Evolutionary conservation across 208 protist species (phyloP), one percentile per base, ranked within the genome.

Genomic region (Eutreptiella sp.): DNA sequence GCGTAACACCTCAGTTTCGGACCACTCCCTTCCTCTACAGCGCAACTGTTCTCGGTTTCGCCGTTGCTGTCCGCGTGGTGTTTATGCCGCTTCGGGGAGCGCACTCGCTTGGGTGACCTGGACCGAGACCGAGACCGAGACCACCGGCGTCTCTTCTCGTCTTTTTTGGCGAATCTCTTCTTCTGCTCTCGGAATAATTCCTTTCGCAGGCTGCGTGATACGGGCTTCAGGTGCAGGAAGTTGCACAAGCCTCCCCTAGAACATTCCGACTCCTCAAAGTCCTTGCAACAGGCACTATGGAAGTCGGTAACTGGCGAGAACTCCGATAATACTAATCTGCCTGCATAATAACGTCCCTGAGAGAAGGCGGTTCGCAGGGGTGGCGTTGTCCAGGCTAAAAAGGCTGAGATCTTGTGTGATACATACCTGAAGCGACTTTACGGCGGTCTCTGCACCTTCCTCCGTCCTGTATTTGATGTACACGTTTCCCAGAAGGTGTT

Each of bases 251-350:
- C 76, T 3, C 90, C 92, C 32, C 92, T 83, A 23, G 55, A 58
- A 75, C 96, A 99, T 19, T 77, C 71, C 41, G 75, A 75, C 62
- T 94, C 87, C 32, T 96, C 81, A 59, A 94, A 94, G 64, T 97
- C 89, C 60, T 93, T 87, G 81, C 96, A 99, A 70, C 89, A 88
- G 38, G 94, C 93, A 66, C 97, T 93, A 0, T 80, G 80, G 63
- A 99, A 98, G 76, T 99, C 94, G 21, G 85, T 96, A 1, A 99
- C 94, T 1, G 94, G 94, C n/a, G 86, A 95, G 65, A 96, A 80
- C 80, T 98, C 92, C 4, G 93, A 89, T 57, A 85, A 58, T 16
- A 95, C 63, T 32, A 89, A 68, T 35, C 89, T 81, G 16, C 84
- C 79, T 28, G 82, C 82, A 58, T 92, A 78, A 69, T 89, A 90